phyloP scores from a whole-genome alignment of 371 early-diverging fungal species.

The Haplosporangium sp. region DNA sequence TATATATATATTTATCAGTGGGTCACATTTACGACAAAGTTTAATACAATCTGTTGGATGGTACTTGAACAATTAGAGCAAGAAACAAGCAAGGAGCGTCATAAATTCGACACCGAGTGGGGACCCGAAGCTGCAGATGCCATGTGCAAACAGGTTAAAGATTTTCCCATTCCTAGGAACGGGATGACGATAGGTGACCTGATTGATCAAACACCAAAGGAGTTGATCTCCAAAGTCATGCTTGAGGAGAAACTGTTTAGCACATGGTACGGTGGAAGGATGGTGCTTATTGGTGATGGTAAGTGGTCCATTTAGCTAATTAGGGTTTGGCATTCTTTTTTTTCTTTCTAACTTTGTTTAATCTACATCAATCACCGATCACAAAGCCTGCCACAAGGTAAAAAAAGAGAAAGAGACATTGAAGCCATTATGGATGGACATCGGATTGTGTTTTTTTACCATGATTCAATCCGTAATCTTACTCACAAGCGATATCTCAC shows the following conservation, averaged over 20 bases:
- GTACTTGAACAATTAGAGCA: slow-evolving; percentile 12
- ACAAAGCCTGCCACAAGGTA: slow-evolving; percentile 16
- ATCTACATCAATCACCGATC: neutral
- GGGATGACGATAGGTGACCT: slow-evolving; percentile 20
- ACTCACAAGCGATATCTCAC: neutral
- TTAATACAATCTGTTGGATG: slow-evolving; percentile 22
- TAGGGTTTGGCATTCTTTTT: neutral
- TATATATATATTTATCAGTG: slow-evolving; percentile 14
- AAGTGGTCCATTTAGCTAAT: neutral
- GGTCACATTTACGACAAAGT: slow-evolving; percentile 19
- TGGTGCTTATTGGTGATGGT: slow-evolving; percentile 32
- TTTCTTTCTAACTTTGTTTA: neutral
- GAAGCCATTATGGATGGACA: neutral
- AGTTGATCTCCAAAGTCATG: slow-evolving; percentile 28
- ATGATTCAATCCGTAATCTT: neutral
- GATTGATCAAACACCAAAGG: slow-evolving; percentile 17
- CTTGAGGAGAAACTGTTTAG: slow-evolving; percentile 32
- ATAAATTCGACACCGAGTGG: slow-evolving; percentile 28
- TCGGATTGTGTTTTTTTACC: neutral
- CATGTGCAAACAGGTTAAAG: slow-evolving; percentile 20
- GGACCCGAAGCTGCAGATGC: slow-evolving; percentile 21
- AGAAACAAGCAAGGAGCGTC: neutral
- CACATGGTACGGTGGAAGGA: slow-evolving; percentile 36
- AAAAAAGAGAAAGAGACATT: neutral
- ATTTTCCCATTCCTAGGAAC: slow-evolving; percentile 16